phyloP scores from a whole-genome alignment of 495 filamentous ascomycete genomes.

The Penicillium bovifimosum region DNA sequence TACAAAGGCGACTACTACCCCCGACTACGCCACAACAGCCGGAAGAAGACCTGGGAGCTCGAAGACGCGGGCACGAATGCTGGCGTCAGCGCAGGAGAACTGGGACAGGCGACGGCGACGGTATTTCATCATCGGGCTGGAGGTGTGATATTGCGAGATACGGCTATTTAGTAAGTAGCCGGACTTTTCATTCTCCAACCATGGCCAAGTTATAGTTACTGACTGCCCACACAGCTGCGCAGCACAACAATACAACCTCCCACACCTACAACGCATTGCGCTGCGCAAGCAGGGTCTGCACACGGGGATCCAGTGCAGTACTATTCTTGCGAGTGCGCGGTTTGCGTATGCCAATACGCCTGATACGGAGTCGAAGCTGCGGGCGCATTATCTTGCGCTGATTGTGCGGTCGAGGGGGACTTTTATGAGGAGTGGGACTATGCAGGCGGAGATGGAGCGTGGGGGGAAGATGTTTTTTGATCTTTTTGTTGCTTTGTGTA shows the following conservation, averaged over 20 bases:
- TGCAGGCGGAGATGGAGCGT: conserved; percentile 90
- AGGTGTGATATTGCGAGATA: conserved; percentile 74
- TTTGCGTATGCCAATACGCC: conserved; percentile 87
- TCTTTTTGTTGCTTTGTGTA: conserved; percentile 87
- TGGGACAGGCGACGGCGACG: conserved; percentile 41
- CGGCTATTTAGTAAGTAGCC: conserved; percentile 64
- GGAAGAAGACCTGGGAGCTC: conserved; percentile 63
- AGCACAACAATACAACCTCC: conserved; percentile 73
- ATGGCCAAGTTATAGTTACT: too few species aligned
- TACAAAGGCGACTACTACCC: conserved; percentile 95
- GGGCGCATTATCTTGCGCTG: conserved; percentile 86
- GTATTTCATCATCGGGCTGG: conserved; percentile 61
- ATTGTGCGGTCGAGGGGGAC: conserved; percentile 80
- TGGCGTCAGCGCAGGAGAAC: conserved; percentile 16
- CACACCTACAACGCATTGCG: conserved; percentile 75
- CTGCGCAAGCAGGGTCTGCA: conserved; percentile 84
- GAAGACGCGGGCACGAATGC: conserved; percentile 44
- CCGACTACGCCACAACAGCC: conserved; percentile 64
- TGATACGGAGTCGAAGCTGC: conserved; percentile 78
- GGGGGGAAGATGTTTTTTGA: conserved; percentile 89
- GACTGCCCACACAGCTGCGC: conserved; percentile 48
- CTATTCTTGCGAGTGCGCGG: conserved; percentile 75
- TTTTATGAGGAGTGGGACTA: conserved; percentile 92
- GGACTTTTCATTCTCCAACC: background rate
- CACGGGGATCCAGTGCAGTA: conserved; percentile 73